Evolutionary conservation across 164 flowering plant species (phyloP).

Genomic region (Aristolochia contorta): DNA sequence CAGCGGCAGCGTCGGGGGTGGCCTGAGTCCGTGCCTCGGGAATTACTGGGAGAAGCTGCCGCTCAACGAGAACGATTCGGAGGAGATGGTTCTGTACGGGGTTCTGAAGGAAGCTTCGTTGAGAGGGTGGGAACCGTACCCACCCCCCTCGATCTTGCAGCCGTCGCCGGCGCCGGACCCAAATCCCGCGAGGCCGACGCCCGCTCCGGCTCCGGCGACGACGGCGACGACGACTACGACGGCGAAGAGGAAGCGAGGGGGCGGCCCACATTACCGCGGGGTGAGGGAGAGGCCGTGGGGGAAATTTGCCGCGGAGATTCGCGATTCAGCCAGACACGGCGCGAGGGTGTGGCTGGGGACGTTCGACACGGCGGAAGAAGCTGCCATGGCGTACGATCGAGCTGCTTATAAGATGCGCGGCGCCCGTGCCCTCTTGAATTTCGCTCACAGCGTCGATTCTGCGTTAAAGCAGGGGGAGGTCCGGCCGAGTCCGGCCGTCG

Average conservation of each 20-base stretch:
- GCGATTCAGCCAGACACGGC: constrained; percentile 22
- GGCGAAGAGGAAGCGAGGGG: constrained; percentile 7
- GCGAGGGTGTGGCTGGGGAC: constrained; percentile 21
- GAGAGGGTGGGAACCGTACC: constrained; percentile 13
- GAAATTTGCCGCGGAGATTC: constrained; percentile 25
- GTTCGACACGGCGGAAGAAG: constrained; percentile 15
- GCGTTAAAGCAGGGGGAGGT: neutral
- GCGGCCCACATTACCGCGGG: constrained; percentile 15
- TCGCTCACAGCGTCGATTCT: constrained; percentile 4
- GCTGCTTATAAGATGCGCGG: constrained; percentile 27
- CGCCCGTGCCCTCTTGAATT: constrained; percentile 18
- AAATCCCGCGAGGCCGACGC: no score
- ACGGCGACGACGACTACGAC: neutral
- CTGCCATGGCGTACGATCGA: constrained; percentile 19
- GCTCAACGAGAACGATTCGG: constrained; percentile 19
- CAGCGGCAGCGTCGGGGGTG: constrained; percentile 6
- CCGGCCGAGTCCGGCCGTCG: neutral
- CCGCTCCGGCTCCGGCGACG: neutral
- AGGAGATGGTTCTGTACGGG: constrained; percentile 19
- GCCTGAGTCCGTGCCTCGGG: constrained; percentile 8
- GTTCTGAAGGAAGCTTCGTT: constrained; percentile 16
- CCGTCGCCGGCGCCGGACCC: neutral
- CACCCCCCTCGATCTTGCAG: no score
- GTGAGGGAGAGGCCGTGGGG: constrained; percentile 24
- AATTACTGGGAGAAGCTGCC: constrained; percentile 19